Base-by-base conservation (phyloP, 352 stramenopile genomes). In the Blastocystis sp. region DNA sequence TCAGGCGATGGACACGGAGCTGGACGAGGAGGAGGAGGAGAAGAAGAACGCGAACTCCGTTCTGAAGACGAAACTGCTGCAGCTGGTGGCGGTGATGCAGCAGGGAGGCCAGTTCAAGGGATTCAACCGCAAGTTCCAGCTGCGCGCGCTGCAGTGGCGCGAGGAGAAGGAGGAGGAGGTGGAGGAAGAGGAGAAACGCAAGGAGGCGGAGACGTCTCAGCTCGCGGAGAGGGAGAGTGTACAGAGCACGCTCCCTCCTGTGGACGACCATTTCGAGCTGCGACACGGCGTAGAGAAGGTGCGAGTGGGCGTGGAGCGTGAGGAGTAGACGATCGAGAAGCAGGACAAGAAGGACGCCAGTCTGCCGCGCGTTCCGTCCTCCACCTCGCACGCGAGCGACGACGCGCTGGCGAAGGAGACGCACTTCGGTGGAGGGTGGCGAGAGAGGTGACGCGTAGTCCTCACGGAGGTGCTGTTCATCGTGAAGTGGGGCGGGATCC, bases 81-180 rank as follows among this genome's bases (percentile, higher is more conserved):
- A 98, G 91, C 97, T 98, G 92, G 95, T 97, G 45, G 95, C 97
- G 71, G 96, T 99, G 41, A 91, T 99, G 37, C 95, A 98, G 91
- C 80, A 88, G 78, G 93, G 97, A 29, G 98, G 96, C 94, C 98
- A 98, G 91, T 98, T 98, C 91, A 93, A 93, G 2, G 96, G 96
- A 16, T 97, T 98, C 80, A 99, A 99, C 91, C 94, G 97, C 63
- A 99, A 99, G 92, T 92, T 99, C 16, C 97, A 99, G 92, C 93
- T 98, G 76, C 97, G 97, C 90, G 94, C 95, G 0, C 74, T 91
- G 12, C 92, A 93, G 59, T 97, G 95, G 93, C 35, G 26, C n/a
- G 35, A 29, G 51, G 63, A 62, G 41, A 82, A 91, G 31, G 92
- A 94, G 63, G 70, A 91, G 26, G 21, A 10, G 19, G 3, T n/a